Evolutionary conservation across 371 early-diverging fungal species (phyloP), one percentile per base, ranked within the genome.

Genomic region (Mortierella sp.): DNA sequence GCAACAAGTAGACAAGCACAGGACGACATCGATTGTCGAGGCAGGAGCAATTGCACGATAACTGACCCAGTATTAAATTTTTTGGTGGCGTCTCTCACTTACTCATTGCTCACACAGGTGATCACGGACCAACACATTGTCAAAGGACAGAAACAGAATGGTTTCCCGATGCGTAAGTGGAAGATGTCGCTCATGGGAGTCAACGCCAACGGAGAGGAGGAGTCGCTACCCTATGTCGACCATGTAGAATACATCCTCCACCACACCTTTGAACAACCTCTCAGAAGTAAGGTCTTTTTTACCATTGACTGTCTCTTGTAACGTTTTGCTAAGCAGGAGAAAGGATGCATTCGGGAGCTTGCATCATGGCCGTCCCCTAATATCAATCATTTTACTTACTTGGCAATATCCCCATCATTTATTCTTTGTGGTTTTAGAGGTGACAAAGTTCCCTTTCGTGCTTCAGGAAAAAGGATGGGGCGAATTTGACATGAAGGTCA

Each of bases 171-270:
- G 88, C 88, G 93, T 50, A 90, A 89, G 48, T 94, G 94, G 94
- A 92, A 90, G 80, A 89, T 94, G 19, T 85, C 87, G 10, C 60
- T 94, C 6, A 88, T 88, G 31, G 93, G 92, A 0, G 77, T 92
- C 42, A 84, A 87, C 55, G 80, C 89, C 19, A 90, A 89, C 55
- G 92, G 91, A 78, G 88, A 88, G 47, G 89, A 88, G 42, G 89
- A 90, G 28, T 83, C 83, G 52, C 76, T 94, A 68, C 89, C 89
- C 24, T 87, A 93, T 48, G 82, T 95, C 60, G 93, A 94, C 72
- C 89, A 93, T 78, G 94, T 95, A 45, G 95, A 94, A 78, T 95
- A 94, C 74, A 89, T 92, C 26, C 86, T 95, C n/a, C 95, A 95
- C 80, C 93, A 92, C 31, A 93, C 94, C 0, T 95, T 95, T 86